Evolutionary conservation across 2,329 filamentous ascomycete species (phyloP).

Genomic region (Fusarium incarnatum): DNA sequence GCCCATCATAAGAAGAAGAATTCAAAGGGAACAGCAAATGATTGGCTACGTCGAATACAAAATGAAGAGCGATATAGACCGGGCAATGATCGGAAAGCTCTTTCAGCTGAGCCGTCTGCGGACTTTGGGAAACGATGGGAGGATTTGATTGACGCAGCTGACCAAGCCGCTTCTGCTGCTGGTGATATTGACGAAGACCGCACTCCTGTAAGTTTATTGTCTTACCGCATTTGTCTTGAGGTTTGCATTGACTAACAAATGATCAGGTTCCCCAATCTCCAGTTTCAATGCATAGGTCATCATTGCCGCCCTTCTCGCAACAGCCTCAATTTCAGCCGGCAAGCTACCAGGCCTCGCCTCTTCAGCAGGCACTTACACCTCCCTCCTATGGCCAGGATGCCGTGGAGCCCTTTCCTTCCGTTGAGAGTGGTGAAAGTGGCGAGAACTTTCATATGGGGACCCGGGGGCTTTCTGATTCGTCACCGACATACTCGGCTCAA

Average conservation of each 20-base stretch:
- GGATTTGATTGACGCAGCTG: constrained; percentile 91
- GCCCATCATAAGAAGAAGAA: constrained; percentile 83
- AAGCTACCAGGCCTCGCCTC: constrained; percentile 86
- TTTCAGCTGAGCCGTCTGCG: constrained; percentile 85
- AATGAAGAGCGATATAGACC: constrained; percentile 74
- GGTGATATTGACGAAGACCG: constrained; percentile 92
- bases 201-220: constrained; percentile 72
- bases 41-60: constrained; percentile 70
- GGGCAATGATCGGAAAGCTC: constrained; percentile 80
- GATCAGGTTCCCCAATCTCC: constrained; percentile 72
- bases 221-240: background rate
- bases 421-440: constrained; percentile 80
- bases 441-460: constrained; percentile 78
- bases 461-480: constrained; percentile 75
- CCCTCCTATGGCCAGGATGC: constrained; percentile 76
- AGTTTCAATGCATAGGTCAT: constrained; percentile 71
- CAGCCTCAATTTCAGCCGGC: constrained; percentile 71
- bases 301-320: constrained; percentile 68
- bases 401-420: constrained; percentile 86
- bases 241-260: constrained; percentile 40
- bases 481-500: constrained; percentile 78
- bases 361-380: constrained; percentile 91
- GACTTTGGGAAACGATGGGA: constrained; percentile 94
- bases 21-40: constrained; percentile 76
- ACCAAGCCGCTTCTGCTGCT: constrained; percentile 80